Conservation (phyloP, 495 filamentous ascomycete species). For the Bryoglossum gracile region DNA sequence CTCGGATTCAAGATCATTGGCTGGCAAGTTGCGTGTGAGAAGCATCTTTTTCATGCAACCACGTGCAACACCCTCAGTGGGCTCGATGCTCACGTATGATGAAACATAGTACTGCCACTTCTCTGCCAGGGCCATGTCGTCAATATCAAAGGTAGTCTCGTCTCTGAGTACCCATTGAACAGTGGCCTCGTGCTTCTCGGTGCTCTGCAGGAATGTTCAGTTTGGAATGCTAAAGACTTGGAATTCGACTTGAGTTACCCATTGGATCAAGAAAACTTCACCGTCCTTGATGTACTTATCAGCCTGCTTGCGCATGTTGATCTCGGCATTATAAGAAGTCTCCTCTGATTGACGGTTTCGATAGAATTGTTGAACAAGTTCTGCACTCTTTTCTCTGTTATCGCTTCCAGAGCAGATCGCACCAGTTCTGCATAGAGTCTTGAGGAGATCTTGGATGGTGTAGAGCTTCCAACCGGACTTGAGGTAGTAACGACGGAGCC, state of each 20-base stretch:
- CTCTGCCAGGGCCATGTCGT: constrained; percentile 50
- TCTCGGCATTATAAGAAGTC: constrained; percentile 77
- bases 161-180: constrained; percentile 70
- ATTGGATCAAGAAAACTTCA: constrained; percentile 81
- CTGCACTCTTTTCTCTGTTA: constrained; percentile 81
- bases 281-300: constrained; percentile 81
- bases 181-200: constrained; percentile 49
- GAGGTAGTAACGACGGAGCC: constrained; percentile 81
- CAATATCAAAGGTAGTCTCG: constrained; percentile 70
- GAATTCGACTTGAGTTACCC: constrained; percentile 49
- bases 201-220: constrained; percentile 39
- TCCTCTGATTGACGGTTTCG: constrained; percentile 70
- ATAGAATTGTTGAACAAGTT: constrained; percentile 76
- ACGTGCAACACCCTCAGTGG: constrained; percentile 75
- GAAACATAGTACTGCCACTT: constrained; percentile 91
- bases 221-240: not conserved
- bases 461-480: constrained; percentile 85
- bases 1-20: constrained; percentile 36
- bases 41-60: constrained; percentile 56
- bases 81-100: constrained; percentile 77
- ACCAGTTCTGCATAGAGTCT: constrained; percentile 66
- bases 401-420: constrained; percentile 70
- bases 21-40: constrained; percentile 68
- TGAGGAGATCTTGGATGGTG: constrained; percentile 77
- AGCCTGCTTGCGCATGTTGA: constrained; percentile 77